Conservation (phyloP, 148 eudicot species). For the Dianthus caryophyllus region DNA sequence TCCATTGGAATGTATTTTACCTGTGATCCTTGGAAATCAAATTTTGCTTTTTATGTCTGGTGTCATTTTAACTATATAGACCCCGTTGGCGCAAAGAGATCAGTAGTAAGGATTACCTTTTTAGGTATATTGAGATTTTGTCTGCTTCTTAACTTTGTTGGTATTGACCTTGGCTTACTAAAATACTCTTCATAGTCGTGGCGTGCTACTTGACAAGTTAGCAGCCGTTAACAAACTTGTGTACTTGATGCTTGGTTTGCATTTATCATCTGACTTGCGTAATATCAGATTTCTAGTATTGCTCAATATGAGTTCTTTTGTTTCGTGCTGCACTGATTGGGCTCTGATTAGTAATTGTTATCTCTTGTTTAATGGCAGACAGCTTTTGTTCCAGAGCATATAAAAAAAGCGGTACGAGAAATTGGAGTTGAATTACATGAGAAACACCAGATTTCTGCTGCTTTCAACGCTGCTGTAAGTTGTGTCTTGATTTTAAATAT, state of each 20-base stretch:
- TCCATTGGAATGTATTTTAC: neutral
- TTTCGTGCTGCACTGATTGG: neutral
- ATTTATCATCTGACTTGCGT: neutral
- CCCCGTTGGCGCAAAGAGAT: neutral
- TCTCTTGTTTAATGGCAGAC: constrained; percentile 22
- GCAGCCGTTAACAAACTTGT: neutral
- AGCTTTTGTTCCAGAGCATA: constrained; percentile 22
- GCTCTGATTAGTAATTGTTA: constrained; percentile 8
- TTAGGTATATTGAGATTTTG: no score
- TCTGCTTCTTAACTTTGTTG: no score
- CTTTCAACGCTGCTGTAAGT: constrained; percentile 27
- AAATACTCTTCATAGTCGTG: neutral
- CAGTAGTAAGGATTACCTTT: neutral
- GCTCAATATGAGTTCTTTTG: neutral
- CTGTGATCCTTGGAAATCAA: neutral
- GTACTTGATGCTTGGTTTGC: neutral
- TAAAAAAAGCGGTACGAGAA: constrained; percentile 24
- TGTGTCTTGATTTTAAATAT: neutral
- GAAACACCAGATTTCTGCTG: constrained; percentile 15
- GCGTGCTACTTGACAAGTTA: neutral
- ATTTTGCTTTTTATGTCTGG: neutral
- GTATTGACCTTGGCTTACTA: no score
- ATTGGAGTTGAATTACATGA: constrained; percentile 27
- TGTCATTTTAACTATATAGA: neutral
- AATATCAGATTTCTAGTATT: neutral